Evolutionary conservation across 2,329 filamentous ascomycete species (phyloP).

Genomic region (Alternaria viburni): DNA sequence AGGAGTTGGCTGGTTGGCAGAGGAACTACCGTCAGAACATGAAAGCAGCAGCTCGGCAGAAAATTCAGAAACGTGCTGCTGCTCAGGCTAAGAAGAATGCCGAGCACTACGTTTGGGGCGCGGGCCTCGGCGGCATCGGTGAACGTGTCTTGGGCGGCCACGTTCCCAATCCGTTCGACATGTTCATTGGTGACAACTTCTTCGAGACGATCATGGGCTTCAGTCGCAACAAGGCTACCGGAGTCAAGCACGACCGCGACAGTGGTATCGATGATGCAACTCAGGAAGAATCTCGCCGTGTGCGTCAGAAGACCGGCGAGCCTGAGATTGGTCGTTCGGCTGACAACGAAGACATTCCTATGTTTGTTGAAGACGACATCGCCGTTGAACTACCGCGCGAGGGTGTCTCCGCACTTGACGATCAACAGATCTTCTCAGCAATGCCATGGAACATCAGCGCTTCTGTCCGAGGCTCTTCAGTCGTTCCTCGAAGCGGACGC

Average conservation of each 20-base stretch:
- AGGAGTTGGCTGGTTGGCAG: constrained; percentile 64
- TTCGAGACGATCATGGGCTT: constrained; percentile 56
- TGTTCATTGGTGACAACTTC: constrained; percentile 65
- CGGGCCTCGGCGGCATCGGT: constrained; percentile 61
- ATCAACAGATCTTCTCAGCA: constrained; percentile 68
- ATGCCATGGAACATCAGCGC: constrained; percentile 73
- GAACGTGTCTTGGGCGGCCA: constrained; percentile 28
- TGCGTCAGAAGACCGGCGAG: constrained; percentile 41
- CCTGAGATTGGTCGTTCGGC: constrained; percentile 45
- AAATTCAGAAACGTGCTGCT: constrained; percentile 50
- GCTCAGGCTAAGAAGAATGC: constrained; percentile 67
- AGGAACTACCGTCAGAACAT: constrained; percentile 67
- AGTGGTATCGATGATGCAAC: constrained; percentile 44
- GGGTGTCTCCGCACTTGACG: constrained; percentile 68
- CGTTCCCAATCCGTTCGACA: constrained; percentile 58
- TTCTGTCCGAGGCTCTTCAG: constrained; percentile 60
- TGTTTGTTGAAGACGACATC: constrained; percentile 54
- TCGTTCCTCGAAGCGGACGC: constrained; percentile 49
- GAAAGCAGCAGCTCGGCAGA: constrained; percentile 54
- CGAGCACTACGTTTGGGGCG: constrained; percentile 64
- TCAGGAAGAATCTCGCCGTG: constrained; percentile 40
- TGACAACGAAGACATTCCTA: constrained; percentile 42
- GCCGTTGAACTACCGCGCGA: constrained; percentile 78
- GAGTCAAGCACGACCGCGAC: constrained; percentile 44
- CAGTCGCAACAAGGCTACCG: constrained; percentile 28